Conservation (phyloP, 371 early-diverging fungal genomes). For the Saksenaea vasiformis region DNA sequence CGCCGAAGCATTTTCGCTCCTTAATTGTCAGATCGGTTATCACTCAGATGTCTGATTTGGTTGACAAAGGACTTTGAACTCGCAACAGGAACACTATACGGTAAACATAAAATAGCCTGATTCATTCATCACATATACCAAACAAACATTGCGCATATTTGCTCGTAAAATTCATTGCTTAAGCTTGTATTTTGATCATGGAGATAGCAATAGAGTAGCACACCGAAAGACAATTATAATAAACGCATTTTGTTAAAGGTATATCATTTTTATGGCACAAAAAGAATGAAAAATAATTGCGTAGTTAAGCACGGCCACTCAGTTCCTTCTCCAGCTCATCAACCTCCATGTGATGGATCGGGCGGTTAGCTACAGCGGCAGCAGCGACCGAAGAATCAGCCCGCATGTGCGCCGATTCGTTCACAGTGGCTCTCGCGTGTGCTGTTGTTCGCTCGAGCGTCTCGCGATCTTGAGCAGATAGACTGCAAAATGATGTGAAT, state of each 20-base stretch:
- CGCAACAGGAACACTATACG: no score
- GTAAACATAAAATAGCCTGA: no score
- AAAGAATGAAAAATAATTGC: conserved; percentile 3
- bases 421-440: conserved; percentile 24
- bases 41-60: not conserved
- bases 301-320: conserved; percentile 45
- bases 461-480: conserved; percentile 54
- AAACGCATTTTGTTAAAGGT: not conserved
- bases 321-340: conserved; percentile 64
- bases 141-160: no score
- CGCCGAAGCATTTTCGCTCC: not conserved
- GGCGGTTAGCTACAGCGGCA: conserved; percentile 19
- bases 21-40: not conserved
- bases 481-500: conserved; percentile 17
- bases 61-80: no score
- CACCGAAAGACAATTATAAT: not conserved
- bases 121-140: no score
- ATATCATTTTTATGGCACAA: conserved; percentile 5
- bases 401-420: conserved; percentile 15
- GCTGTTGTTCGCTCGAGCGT: conserved; percentile 47
- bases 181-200: no score
- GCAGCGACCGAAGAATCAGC: conserved; percentile 28
- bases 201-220: no score
- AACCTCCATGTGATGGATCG: conserved; percentile 50
- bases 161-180: no score